phyloP scores from a whole-genome alignment of 1,139 yeast species.

The Suhomyces wounanorum region DNA sequence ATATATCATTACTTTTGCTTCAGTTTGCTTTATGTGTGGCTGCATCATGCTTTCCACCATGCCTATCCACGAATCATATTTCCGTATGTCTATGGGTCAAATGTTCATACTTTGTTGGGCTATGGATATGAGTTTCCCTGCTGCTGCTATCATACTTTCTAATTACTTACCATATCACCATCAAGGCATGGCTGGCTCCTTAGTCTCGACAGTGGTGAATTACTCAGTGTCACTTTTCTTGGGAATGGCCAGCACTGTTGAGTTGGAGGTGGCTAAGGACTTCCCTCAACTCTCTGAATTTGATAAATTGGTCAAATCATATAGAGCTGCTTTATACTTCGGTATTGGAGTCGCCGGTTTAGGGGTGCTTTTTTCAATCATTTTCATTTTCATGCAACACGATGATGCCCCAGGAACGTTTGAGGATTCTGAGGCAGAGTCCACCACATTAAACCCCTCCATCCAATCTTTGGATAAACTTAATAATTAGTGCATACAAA shows the following conservation, averaged over 20 bases:
- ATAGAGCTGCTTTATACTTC: conserved; percentile 48
- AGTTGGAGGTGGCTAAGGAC: conserved; percentile 32
- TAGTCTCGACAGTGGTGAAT: conserved; percentile 55
- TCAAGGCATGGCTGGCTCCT: conserved; percentile 64
- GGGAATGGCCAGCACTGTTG: conserved; percentile 55
- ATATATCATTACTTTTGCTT: conserved; percentile 42
- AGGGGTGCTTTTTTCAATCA: conserved; percentile 33
- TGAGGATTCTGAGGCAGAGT: conserved; percentile 4
- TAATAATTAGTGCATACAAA: background rate
- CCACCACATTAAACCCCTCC: background rate
- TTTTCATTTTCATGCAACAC: conserved; percentile 33
- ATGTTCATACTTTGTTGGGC: conserved; percentile 56
- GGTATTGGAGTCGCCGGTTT: conserved; percentile 41
- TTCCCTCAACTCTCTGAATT: conserved; percentile 15
- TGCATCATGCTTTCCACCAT: conserved; percentile 47
- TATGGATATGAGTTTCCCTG: conserved; percentile 61
- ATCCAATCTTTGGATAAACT: background rate
- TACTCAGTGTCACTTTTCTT: conserved; percentile 55
- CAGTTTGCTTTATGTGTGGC: conserved; percentile 50
- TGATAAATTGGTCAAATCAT: conserved; percentile 30
- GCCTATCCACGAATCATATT: conserved; percentile 52
- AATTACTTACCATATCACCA: conserved; percentile 51
- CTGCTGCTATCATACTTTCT: conserved; percentile 54
- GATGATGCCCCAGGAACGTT: conserved; percentile 13
- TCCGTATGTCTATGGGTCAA: conserved; percentile 47